Conservation (phyloP, 2,329 filamentous ascomycete genomes). For the Calonectria pseudoturangicola region DNA sequence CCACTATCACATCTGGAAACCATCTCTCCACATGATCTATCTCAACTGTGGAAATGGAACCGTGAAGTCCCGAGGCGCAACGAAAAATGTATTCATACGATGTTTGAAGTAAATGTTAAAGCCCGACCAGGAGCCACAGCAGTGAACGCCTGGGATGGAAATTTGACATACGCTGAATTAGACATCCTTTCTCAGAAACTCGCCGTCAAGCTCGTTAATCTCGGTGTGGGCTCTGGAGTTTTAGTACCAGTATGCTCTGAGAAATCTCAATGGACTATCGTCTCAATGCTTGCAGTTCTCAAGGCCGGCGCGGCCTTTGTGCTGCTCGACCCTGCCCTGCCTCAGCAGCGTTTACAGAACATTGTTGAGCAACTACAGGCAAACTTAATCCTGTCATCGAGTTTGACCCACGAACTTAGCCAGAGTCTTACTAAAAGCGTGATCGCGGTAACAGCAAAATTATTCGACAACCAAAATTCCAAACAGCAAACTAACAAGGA, state of each 20-base stretch:
- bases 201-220: conserved; percentile 58
- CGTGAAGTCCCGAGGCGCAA: conserved; percentile 37
- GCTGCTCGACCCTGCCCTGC: conserved; percentile 41
- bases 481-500: not conserved
- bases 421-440: not conserved
- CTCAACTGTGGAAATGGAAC: conserved; percentile 42
- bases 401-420: not conserved
- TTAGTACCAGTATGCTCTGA: conserved; percentile 45
- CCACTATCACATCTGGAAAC: not conserved
- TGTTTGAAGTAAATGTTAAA: conserved; percentile 34
- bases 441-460: not conserved
- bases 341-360: conserved; percentile 34
- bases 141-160: conserved; percentile 50
- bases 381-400: not conserved
- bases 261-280: conserved; percentile 49
- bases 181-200: conserved; percentile 61
- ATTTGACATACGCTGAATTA: conserved; percentile 63
- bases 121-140: conserved; percentile 42
- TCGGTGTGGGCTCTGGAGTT: conserved; percentile 52
- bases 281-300: conserved; percentile 51
- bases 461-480: not conserved
- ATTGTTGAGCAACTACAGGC: conserved; percentile 30
- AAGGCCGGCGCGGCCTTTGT: conserved; percentile 53
- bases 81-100: conserved; percentile 46
- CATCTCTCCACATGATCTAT: conserved; percentile 37